phyloP scores from a whole-genome alignment of 1,284 basidiomycete species.

The Ceratobasidium sp. region DNA sequence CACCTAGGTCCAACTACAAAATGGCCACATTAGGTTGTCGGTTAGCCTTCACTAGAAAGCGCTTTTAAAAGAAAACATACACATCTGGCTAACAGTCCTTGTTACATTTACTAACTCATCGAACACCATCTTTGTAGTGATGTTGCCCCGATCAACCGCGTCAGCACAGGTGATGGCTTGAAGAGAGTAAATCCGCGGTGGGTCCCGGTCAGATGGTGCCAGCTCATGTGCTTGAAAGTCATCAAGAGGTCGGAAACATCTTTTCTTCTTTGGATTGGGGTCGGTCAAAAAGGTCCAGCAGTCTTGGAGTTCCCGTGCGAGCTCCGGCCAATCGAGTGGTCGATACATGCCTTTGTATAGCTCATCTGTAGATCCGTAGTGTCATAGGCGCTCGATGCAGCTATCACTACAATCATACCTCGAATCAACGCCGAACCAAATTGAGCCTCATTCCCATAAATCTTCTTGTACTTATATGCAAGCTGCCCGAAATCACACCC shows the following conservation, averaged over 20 bases:
- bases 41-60: neutral
- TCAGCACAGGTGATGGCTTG: constrained; percentile 41
- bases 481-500: no score
- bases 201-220: neutral
- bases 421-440: no score
- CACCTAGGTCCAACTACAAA: neutral
- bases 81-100: constrained; percentile 9
- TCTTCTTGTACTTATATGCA: no score
- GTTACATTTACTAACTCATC: constrained; percentile 11
- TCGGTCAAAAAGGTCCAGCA: no score
- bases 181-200: neutral
- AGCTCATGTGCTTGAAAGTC: neutral
- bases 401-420: no score
- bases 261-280: neutral
- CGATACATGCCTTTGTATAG: no score
- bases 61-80: constrained; percentile 1
- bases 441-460: no score
- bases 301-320: no score
- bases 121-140: constrained; percentile 39
- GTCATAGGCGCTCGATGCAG: no score
- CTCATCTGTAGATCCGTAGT: no score
- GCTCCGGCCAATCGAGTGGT: no score
- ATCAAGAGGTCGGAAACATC: no score
- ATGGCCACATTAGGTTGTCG: neutral
- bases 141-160: constrained; percentile 23